These are phyloP conservation scores for Fraxinus pennsylvanica DNA, from an alignment of 257 asterid species.

Conservation along the genomic window DNA sequence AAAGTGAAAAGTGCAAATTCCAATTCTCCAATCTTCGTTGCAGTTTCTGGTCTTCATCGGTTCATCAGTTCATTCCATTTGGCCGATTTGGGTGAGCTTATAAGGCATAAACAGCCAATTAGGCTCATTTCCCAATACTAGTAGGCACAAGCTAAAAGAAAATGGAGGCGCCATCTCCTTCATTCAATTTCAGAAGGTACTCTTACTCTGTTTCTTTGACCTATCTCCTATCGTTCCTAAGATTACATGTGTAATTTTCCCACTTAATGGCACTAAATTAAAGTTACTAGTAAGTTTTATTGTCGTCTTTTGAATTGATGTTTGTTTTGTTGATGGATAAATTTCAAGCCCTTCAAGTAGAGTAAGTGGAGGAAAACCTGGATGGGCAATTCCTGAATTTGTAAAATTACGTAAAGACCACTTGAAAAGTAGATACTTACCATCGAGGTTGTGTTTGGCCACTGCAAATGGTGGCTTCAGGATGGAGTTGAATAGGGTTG, in stretches of 20 bases:
- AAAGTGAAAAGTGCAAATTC: not conserved
- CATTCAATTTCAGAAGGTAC: slow-evolving; percentile 41
- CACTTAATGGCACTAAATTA: not conserved
- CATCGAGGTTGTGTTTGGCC: slow-evolving; percentile 59
- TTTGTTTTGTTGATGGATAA: slow-evolving; percentile 11
- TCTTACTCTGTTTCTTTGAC: not conserved
- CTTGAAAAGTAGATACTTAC: slow-evolving; percentile 39
- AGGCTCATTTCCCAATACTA: not conserved
- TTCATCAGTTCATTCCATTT: not conserved
- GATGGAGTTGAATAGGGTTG: slow-evolving; percentile 47
- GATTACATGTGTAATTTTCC: not conserved
- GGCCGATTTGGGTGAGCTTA: not conserved
- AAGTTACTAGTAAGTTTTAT: not conserved
- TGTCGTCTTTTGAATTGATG: not conserved
- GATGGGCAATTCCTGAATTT: slow-evolving; percentile 38
- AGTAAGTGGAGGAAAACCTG: slow-evolving; percentile 38
- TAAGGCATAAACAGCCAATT: not conserved
- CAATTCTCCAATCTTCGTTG: not conserved
- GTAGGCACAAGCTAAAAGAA: not conserved
- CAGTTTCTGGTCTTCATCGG: not conserved
- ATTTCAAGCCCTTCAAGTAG: slow-evolving; percentile 37
- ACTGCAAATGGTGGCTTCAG: slow-evolving; percentile 58
- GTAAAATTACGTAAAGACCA: slow-evolving; percentile 48
- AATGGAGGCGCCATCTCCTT: slow-evolving; percentile 38
- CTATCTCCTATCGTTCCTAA: not conserved